phyloP scores from a whole-genome alignment of 1,284 basidiomycete species.

The Fomitopsis palustris region DNA sequence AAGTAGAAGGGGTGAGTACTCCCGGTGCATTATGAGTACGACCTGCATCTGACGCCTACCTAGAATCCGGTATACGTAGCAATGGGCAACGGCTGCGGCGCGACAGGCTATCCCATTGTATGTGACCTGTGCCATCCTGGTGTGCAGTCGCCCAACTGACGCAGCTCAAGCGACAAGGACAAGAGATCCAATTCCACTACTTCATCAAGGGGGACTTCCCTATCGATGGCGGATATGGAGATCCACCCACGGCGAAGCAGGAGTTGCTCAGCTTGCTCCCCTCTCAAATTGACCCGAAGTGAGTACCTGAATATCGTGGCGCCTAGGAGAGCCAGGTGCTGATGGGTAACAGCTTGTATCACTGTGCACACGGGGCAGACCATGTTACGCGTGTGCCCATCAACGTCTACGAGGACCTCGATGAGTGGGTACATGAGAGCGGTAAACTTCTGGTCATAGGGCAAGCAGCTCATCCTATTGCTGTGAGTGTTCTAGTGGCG shows the following conservation, averaged over 20 bases:
- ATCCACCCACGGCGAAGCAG: conserved; percentile 5
- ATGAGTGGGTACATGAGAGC: conserved; percentile 27
- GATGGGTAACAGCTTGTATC: conserved; percentile 11
- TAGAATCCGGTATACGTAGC: conserved; percentile 37
- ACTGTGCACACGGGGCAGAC: conserved; percentile 36
- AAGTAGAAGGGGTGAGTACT: background rate
- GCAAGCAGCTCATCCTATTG: conserved; percentile 48
- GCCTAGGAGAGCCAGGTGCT: too few species aligned
- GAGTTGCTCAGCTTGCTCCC: background rate
- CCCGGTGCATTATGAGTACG: background rate
- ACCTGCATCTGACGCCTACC: background rate
- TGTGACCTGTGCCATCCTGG: background rate
- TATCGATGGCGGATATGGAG: conserved; percentile 13
- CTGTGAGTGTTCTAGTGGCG: conserved; percentile 39
- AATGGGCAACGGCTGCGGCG: conserved; percentile 36
- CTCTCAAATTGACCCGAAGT: conserved; percentile 36
- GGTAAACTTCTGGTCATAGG: conserved; percentile 24
- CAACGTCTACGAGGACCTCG: conserved; percentile 19
- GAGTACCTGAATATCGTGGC: background rate
- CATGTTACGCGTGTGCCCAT: conserved; percentile 12
- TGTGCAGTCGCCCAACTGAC: background rate
- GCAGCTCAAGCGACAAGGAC: conserved; percentile 7
- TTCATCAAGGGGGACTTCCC: conserved; percentile 13
- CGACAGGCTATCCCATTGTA: conserved; percentile 38
- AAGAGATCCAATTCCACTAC: conserved; percentile 16